A percentile compares a stretch with the other conserved stretches of the same genome.
phyloP scores from a whole-genome alignment of 2,329 filamentous ascomycete genomes.

The Apiospora pterosperma region DNA sequence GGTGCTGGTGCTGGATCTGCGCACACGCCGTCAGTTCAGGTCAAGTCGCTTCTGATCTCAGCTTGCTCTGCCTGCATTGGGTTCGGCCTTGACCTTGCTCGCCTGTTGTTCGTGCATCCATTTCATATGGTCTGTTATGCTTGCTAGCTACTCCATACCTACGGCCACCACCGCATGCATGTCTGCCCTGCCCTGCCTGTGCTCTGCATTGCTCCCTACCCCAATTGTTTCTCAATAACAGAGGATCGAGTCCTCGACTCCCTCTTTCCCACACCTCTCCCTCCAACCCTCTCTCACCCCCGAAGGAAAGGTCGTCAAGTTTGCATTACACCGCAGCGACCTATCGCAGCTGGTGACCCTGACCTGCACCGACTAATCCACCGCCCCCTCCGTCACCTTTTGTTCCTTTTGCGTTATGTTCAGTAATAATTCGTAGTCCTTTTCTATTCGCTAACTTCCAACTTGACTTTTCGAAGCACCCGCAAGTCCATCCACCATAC shows the following conservation, averaged over 20 bases:
- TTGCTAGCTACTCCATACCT: background rate
- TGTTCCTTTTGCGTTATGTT: background rate
- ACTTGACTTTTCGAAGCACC: background rate
- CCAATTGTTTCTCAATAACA: background rate
- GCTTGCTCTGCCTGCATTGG: background rate
- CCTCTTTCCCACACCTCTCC: background rate
- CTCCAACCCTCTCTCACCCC: background rate
- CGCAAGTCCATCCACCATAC: background rate
- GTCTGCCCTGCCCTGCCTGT: background rate
- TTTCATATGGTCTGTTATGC: background rate
- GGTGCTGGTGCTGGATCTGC: background rate
- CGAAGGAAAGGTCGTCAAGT: conserved; percentile 2
- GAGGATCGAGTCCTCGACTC: background rate
- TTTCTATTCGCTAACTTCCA: background rate
- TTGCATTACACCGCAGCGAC: conserved; percentile 1
- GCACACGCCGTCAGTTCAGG: background rate
- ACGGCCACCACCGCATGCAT: too few relatives aligned
- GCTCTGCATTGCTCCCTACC: background rate
- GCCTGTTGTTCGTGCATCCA: background rate
- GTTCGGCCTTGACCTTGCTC: background rate
- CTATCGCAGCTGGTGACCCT: conserved; percentile 1
- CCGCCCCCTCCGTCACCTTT: background rate
- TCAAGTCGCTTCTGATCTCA: background rate
- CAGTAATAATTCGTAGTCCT: conserved; percentile 4
- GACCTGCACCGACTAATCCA: background rate